These are phyloP conservation scores for Teunomyces pallodes DNA, from an alignment of 805 yeast species.

Conservation along the genomic window DNA sequence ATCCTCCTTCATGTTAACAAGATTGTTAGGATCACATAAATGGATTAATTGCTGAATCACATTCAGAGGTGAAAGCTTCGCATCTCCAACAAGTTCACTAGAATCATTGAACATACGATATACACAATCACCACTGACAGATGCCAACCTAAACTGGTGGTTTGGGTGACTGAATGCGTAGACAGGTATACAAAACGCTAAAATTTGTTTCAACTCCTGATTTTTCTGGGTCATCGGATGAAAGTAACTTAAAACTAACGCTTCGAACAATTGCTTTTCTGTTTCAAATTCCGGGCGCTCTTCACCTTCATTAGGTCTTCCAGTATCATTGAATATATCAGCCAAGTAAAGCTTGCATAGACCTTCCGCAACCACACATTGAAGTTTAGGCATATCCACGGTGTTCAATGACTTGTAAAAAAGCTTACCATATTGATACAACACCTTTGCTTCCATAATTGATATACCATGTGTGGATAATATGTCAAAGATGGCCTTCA, in stretches of 20 bases:
- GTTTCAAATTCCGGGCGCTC: conserved; percentile 24
- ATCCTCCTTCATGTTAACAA: conserved; percentile 49
- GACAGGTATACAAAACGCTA: conserved; percentile 85
- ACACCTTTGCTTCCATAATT: conserved; percentile 50
- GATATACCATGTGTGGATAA: conserved; percentile 72
- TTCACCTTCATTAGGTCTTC: conserved; percentile 12
- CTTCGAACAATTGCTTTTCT: conserved; percentile 53
- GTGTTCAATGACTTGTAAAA: conserved; percentile 65
- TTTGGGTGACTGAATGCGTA: conserved; percentile 71
- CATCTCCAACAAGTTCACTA: conserved; percentile 23
- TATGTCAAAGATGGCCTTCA: conserved; percentile 74
- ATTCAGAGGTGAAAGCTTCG: conserved; percentile 30
- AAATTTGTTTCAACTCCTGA: conserved; percentile 69
- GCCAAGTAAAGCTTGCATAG: conserved; percentile 78
- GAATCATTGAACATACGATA: conserved; percentile 48
- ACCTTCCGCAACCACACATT: conserved; percentile 82
- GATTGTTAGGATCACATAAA: conserved; percentile 81
- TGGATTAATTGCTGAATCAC: conserved; percentile 69
- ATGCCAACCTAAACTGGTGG: conserved; percentile 67
- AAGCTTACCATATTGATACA: conserved; percentile 31
- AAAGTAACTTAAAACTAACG: conserved; percentile 71
- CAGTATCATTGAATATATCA: conserved; percentile 59
- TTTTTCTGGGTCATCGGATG: conserved; percentile 63
- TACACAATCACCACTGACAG: conserved; percentile 65
- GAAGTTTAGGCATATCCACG: conserved; percentile 59